Conservation (phyloP, 192 early-diverging fungal genomes). For the Blastocladiella britannica region DNA sequence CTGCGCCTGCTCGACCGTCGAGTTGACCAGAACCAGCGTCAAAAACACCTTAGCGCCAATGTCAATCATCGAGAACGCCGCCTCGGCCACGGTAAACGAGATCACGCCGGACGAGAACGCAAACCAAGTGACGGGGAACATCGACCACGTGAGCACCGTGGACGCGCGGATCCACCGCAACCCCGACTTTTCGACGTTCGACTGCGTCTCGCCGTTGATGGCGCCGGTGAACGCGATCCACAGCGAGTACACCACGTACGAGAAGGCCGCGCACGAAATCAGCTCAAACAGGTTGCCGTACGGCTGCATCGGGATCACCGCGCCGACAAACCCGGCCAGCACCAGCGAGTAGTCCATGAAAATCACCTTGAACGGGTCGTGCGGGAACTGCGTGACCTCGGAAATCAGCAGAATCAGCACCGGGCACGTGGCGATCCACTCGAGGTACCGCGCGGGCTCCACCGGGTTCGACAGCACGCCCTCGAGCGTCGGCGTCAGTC, state of each 20-base stretch:
- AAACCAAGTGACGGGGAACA: slow-evolving; percentile 10
- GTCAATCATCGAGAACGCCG: slow-evolving; percentile 9
- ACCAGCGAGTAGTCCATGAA: slow-evolving; percentile 1
- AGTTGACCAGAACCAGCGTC: slow-evolving; percentile 18
- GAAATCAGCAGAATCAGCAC: slow-evolving; percentile 11
- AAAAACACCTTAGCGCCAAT: slow-evolving; percentile 15
- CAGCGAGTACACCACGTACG: slow-evolving; percentile 4
- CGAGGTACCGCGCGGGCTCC: slow-evolving; percentile 7
- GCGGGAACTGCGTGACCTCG: background rate
- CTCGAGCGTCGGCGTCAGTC: slow-evolving; percentile 6
- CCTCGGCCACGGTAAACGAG: slow-evolving; percentile 9
- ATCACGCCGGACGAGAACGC: slow-evolving; percentile 4
- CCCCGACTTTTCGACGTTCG: slow-evolving; percentile 8
- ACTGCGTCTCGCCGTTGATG: slow-evolving; percentile 10
- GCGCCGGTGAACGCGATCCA: slow-evolving; percentile 8
- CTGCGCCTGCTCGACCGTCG: slow-evolving; percentile 19
- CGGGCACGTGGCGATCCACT: slow-evolving; percentile 11
- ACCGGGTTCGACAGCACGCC: slow-evolving; percentile 5
- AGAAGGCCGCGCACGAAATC: background rate
- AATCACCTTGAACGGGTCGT: slow-evolving; percentile 2
- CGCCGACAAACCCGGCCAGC: slow-evolving; percentile 8
- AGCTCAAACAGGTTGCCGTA: slow-evolving; percentile 10
- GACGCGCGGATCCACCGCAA: slow-evolving; percentile 5
- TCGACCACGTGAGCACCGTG: slow-evolving; percentile 7
- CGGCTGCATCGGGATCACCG: slow-evolving; percentile 6